Conservation (phyloP, 2,329 filamentous ascomycete genomes). For the Cryphonectria radicalis region DNA sequence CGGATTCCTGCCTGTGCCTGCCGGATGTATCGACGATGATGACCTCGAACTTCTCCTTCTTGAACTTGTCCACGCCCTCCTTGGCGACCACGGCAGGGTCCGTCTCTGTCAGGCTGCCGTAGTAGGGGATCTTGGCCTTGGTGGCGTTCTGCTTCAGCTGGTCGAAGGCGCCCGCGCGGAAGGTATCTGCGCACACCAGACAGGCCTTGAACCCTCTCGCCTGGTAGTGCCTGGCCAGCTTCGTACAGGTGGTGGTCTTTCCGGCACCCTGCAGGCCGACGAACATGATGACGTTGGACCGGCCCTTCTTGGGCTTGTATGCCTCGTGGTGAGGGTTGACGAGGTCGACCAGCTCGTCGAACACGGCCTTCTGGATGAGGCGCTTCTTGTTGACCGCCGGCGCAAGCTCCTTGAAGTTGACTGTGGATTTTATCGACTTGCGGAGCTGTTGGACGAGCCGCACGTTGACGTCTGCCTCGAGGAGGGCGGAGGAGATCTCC, state of each 20-base stretch:
- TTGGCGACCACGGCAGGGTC: constrained; percentile 90
- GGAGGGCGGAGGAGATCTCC: constrained; percentile 92
- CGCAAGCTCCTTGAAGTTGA: constrained; percentile 94
- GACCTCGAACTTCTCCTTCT: constrained; percentile 96
- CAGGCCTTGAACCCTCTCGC: constrained; percentile 91
- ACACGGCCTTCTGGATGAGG: constrained; percentile 95
- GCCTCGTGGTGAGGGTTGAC: constrained; percentile 95
- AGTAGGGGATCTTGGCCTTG: constrained; percentile 99
- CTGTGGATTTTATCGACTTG: constrained; percentile 86
- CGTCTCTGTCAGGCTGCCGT: constrained; percentile 93
- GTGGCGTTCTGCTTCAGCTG: constrained; percentile 99
- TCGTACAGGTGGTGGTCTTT: constrained; percentile 98
- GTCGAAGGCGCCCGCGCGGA: constrained; percentile 97
- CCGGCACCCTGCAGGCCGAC: constrained; percentile 96
- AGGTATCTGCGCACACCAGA: constrained; percentile 96
- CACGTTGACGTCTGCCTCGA: constrained; percentile 97
- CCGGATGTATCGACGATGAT: constrained; percentile 99
- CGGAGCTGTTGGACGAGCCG: constrained; percentile 88
- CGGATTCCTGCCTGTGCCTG: constrained; percentile 90
- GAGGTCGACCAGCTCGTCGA: constrained; percentile 92
- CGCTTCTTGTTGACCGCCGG: constrained; percentile 97
- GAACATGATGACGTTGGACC: constrained; percentile 98
- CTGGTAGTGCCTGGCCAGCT: constrained; percentile 93
- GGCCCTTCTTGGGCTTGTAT: constrained; percentile 96
- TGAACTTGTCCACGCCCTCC: constrained; percentile 98